Conservation (phyloP, 257 asterid genomes). For the Cruciata laevipes region DNA sequence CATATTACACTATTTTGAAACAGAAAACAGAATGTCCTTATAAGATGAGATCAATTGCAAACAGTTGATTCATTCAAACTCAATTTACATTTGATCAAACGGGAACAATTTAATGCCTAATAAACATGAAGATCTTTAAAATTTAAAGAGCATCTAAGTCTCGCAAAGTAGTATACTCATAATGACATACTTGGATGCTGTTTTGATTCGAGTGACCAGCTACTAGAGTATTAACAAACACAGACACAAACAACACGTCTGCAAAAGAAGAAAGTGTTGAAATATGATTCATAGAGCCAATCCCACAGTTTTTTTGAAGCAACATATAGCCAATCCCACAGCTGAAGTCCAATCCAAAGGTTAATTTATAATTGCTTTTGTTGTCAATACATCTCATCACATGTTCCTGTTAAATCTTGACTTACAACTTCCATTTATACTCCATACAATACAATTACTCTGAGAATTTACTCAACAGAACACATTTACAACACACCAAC, state of each 20-base stretch:
- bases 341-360: background rate
- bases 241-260: background rate
- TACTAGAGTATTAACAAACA: too few relatives aligned
- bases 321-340: background rate
- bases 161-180: background rate
- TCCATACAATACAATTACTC: too few relatives aligned
- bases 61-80: background rate
- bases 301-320: too few relatives aligned
- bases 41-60: background rate
- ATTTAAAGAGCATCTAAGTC: background rate
- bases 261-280: background rate
- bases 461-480: too few relatives aligned
- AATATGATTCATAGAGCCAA: background rate
- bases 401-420: background rate
- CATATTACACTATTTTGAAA: background rate
- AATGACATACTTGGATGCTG: background rate
- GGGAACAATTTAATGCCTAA: background rate
- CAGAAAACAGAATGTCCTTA: too few relatives aligned
- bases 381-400: background rate
- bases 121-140: background rate
- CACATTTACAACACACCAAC: too few relatives aligned
- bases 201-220: too few relatives aligned
- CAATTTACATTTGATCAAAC: background rate
- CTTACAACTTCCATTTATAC: background rate
- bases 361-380: background rate